Conservation (phyloP, 495 filamentous ascomycete species). For the Penicillium malachiteum region DNA sequence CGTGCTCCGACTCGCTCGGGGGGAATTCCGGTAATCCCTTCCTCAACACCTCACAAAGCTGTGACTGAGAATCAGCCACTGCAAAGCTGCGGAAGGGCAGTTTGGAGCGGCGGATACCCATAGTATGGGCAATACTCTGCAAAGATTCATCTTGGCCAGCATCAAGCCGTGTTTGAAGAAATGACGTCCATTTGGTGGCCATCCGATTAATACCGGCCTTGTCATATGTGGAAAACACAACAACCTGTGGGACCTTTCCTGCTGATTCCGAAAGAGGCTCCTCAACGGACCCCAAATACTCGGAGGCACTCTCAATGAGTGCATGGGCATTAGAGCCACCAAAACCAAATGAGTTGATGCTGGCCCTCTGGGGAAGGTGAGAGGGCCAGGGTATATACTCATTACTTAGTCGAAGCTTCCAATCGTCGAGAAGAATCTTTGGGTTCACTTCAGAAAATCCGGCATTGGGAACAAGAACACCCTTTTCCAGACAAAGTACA, state of each 20-base stretch:
- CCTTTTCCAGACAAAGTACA: constrained; percentile 38
- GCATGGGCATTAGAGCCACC: not conserved
- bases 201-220: too few species aligned
- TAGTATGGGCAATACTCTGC: too few species aligned
- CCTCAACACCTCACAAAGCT: not conserved
- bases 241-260: not conserved
- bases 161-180: too few species aligned
- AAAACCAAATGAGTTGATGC: not conserved
- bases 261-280: too few species aligned
- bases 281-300: not conserved
- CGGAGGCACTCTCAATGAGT: not conserved
- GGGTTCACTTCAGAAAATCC: constrained; percentile 24
- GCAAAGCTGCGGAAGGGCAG: too few species aligned
- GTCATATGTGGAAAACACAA: too few species aligned
- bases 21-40: too few species aligned
- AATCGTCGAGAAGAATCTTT: not conserved
- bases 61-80: too few species aligned
- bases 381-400: not conserved
- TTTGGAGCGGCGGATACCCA: too few species aligned
- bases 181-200: too few species aligned
- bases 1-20: too few species aligned
- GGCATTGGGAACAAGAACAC: constrained; percentile 41
- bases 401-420: not conserved
- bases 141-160: too few species aligned
- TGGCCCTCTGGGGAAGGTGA: not conserved